Conservation (phyloP, 805 yeast genomes). For the Candida quercuum region DNA sequence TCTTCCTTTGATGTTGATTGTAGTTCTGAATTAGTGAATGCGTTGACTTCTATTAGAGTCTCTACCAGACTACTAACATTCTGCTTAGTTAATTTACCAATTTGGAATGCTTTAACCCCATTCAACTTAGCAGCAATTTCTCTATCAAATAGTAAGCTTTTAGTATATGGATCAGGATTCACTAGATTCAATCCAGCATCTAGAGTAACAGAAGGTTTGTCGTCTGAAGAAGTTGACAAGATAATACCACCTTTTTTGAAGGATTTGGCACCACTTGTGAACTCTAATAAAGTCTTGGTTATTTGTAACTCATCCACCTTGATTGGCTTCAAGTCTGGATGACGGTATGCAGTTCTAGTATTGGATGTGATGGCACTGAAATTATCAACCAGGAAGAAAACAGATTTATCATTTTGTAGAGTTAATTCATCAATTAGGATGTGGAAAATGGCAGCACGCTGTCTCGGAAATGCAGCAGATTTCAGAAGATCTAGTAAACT, state of each 20-base stretch:
- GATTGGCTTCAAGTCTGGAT: slow-evolving; percentile 48
- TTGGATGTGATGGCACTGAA: slow-evolving; percentile 55
- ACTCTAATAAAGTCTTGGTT: slow-evolving; percentile 48
- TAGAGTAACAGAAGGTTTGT: slow-evolving; percentile 49
- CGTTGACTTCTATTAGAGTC: slow-evolving; percentile 34
- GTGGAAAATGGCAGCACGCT: slow-evolving; percentile 41
- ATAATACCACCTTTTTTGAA: slow-evolving; percentile 63
- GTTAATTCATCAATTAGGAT: slow-evolving; percentile 52
- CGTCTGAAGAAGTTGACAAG: slow-evolving; percentile 54
- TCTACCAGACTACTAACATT: slow-evolving; percentile 40
- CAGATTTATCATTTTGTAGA: slow-evolving; percentile 47
- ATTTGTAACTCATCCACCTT: slow-evolving; percentile 60
- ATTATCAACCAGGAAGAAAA: slow-evolving; percentile 68
- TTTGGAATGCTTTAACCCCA: slow-evolving; percentile 32
- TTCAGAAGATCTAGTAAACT: slow-evolving; percentile 41
- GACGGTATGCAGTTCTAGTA: slow-evolving; percentile 55
- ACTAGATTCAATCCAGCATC: slow-evolving; percentile 51
- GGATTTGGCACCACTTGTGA: slow-evolving; percentile 44
- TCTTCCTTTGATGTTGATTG: slow-evolving; percentile 28
- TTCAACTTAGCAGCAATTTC: slow-evolving; percentile 43
- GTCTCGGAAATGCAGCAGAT: slow-evolving; percentile 32
- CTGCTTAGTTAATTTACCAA: slow-evolving; percentile 37
- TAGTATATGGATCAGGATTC: slow-evolving; percentile 52
- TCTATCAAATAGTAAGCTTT: slow-evolving; percentile 44
- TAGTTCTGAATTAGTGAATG: slow-evolving; percentile 31